These are phyloP conservation scores for Malbranchea cinnamomea DNA, from an alignment of 2,329 filamentous ascomycete genomes.

Conservation along the genomic window DNA sequence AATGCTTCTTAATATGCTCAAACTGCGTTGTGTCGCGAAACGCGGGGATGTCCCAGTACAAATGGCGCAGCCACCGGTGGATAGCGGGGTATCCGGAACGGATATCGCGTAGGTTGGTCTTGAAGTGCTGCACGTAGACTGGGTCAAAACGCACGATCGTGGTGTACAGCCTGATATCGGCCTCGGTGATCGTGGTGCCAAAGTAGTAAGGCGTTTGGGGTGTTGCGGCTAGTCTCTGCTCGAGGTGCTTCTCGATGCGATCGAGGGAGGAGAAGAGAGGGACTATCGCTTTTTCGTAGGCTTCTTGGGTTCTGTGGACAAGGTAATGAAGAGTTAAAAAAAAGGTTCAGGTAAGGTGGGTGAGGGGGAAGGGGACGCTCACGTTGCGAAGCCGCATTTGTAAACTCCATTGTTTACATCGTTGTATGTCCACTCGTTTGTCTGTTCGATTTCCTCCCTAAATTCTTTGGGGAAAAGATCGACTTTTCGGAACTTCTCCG, in stretches of 20 bases:
- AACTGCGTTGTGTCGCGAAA: constrained; percentile 79
- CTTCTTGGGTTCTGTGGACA: constrained; percentile 44
- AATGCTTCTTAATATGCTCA: constrained; percentile 81
- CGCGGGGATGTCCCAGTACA: constrained; percentile 72
- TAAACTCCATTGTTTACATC: constrained; percentile 39
- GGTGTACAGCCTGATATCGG: constrained; percentile 61
- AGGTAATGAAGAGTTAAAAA: background rate
- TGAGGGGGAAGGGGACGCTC: constrained; percentile 1
- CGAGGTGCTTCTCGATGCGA: constrained; percentile 60
- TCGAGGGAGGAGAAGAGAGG: constrained; percentile 66
- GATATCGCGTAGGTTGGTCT: constrained; percentile 75
- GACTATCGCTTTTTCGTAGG: constrained; percentile 61
- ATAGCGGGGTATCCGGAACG: constrained; percentile 67
- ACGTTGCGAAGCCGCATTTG: constrained; percentile 61
- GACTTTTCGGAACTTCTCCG: constrained; percentile 42
- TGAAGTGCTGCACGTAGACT: constrained; percentile 71
- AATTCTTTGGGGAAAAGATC: constrained; percentile 54
- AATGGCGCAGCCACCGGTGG: constrained; percentile 64
- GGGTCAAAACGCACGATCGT: constrained; percentile 59
- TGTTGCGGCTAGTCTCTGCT: constrained; percentile 46
- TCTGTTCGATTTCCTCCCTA: constrained; percentile 54
- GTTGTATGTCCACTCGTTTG: constrained; percentile 68
- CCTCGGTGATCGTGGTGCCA: constrained; percentile 62
- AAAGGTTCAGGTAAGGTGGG: no score
- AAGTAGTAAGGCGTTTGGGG: constrained; percentile 47